These are phyloP conservation scores for Hirsutella rhossiliensis DNA, from an alignment of 2,329 filamentous ascomycete species.

Conservation along the genomic window DNA sequence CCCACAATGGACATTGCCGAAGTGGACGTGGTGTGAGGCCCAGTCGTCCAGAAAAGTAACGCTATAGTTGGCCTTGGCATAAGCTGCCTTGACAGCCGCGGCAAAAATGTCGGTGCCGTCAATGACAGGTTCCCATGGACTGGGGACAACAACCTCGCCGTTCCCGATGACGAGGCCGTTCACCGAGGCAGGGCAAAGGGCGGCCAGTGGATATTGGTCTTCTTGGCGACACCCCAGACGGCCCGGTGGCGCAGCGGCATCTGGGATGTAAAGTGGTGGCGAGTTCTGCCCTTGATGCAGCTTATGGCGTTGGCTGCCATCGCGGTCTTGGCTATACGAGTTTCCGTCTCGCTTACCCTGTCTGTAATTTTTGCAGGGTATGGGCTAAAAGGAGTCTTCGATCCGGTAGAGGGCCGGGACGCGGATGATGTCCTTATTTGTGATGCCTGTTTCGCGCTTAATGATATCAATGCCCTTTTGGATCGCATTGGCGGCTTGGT, in stretches of 20 bases:
- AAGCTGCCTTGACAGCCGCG: neutral
- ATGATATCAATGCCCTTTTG: neutral
- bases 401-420: neutral
- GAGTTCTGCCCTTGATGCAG: too few species aligned
- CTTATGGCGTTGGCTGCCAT: too few species aligned
- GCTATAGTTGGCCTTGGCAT: neutral
- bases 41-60: neutral
- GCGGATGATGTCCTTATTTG: neutral
- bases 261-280: too few species aligned
- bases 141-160: neutral
- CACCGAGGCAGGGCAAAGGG: neutral
- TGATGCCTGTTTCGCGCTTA: neutral
- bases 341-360: too few species aligned
- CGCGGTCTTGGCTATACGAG: too few species aligned
- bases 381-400: neutral
- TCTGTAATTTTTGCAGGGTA: too few species aligned
- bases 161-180: neutral
- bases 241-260: too few species aligned
- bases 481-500: neutral
- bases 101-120: neutral
- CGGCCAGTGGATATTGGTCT: too few species aligned
- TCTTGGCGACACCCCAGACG: too few species aligned
- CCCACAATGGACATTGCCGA: neutral
- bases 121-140: neutral
- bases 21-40: slow-evolving; percentile 1